Conservation (phyloP, 306 rosid genomes). For the Prunus mume region DNA sequence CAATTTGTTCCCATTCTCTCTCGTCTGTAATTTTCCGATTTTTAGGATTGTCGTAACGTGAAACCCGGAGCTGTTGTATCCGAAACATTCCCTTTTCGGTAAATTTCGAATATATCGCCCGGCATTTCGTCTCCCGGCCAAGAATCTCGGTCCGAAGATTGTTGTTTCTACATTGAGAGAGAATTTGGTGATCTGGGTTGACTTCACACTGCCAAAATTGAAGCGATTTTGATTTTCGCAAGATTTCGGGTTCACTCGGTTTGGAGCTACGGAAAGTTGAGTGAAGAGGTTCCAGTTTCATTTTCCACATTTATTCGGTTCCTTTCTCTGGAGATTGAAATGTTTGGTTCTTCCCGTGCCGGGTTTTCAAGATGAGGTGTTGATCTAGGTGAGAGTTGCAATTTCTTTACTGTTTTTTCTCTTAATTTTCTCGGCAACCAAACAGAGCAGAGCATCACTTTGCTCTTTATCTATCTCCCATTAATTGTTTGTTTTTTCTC, state of each 20-base stretch:
- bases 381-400: slow-evolving; percentile 17
- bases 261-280: background rate
- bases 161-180: background rate
- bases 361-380: background rate
- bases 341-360: background rate
- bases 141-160: background rate
- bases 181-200: background rate
- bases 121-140: slow-evolving; percentile 15
- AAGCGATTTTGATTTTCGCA: background rate
- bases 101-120: slow-evolving; percentile 20
- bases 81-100: slow-evolving; percentile 14
- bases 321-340: background rate
- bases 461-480: background rate
- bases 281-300: background rate
- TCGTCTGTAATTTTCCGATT: slow-evolving; percentile 28
- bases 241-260: background rate
- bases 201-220: background rate
- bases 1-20: slow-evolving; percentile 9
- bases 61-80: slow-evolving; percentile 20
- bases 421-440: slow-evolving; percentile 21
- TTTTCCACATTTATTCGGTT: background rate
- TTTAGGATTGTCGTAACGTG: slow-evolving; percentile 14
- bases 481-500: too few relatives aligned
- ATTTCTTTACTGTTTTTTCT: background rate
- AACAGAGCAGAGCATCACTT: slow-evolving; percentile 26